Base-by-base conservation (phyloP, 164 flowering plant genomes). In the Macadamia tetraphylla region DNA sequence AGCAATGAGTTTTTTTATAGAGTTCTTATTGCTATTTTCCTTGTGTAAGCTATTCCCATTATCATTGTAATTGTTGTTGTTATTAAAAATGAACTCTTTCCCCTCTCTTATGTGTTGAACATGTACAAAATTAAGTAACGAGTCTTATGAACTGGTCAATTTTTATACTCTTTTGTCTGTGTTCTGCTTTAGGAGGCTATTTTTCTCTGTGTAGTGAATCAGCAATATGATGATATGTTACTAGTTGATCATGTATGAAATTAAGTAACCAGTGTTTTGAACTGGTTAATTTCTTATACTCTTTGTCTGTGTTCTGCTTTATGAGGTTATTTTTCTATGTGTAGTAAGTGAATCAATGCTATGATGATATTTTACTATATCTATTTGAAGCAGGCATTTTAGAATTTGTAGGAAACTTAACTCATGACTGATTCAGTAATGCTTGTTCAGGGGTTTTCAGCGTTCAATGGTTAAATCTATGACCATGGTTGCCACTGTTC, bases 381-480 rank as follows among this genome's bases (percentile, higher is more conserved):
- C 15, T 49, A 9, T 52, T 13, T 52, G 1, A 11, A 52, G 12
- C 17, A 6, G 32, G 7, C 12, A 11, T 35, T 10, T 40, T 53
- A 40, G 48, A 53, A 17, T 40, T 35, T 69, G 46, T 64, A 11
- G 31, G 29, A 64, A 60, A n/a, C 23, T 58, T 44, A 13, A 30
- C 23, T 23, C 9, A 32, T n/a, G 58, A 29, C 1, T 57, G 29
- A 43, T 55, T 44, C 35, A 46, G 42, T 55, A 64, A 13, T 23
- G 57, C 32, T 59, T 30, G 72, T 79, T 44, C 90, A 92, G 98
- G 88, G 99, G 98, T 63, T 95, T 80, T 75, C 96, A 87, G 67
- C 85, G 99, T 29, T 73, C 90, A 71, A 95, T 95, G 99, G 94
- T 91, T 56, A 92, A 88, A 72, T 79, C 99, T 49, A 95, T 95